A percentile compares a stretch with the other conserved stretches of the same genome.
Conservation (phyloP, 1,139 yeast species). For the Scheffersomyces insectosa region DNA sequence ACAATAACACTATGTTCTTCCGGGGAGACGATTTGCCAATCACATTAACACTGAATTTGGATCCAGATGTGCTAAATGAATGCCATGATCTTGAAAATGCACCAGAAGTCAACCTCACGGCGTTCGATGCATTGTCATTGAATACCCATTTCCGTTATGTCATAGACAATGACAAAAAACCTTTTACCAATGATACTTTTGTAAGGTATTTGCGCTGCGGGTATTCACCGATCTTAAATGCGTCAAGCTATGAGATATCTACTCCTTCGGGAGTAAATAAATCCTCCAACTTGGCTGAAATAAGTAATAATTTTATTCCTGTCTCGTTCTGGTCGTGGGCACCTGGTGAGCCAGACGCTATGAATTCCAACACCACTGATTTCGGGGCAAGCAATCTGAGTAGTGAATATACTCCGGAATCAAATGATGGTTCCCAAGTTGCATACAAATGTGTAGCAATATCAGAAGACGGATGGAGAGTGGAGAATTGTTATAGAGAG, state of each 20-base stretch:
- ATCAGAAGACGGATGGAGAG: constrained; percentile 51
- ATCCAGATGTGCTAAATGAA: constrained; percentile 16
- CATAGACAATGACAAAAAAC: constrained; percentile 27
- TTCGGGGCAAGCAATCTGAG: not conserved
- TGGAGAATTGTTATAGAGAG: constrained; percentile 62
- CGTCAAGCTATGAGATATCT: constrained; percentile 25
- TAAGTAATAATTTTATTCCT: constrained; percentile 28
- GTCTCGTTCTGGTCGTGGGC: constrained; percentile 72
- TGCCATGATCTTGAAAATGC: not conserved
- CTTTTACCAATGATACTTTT: constrained; percentile 35
- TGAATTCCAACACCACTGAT: constrained; percentile 6
- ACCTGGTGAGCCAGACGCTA: constrained; percentile 48
- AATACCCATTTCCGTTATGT: constrained; percentile 40
- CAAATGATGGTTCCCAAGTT: constrained; percentile 19
- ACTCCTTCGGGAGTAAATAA: constrained; percentile 7
- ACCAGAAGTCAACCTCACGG: constrained; percentile 8
- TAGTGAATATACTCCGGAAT: constrained; percentile 4
- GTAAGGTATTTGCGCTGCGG: constrained; percentile 52
- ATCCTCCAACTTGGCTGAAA: constrained; percentile 5
- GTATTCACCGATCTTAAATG: constrained; percentile 56
- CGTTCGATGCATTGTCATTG: constrained; percentile 11
- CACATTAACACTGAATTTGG: constrained; percentile 4
- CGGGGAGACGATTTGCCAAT: constrained; percentile 7
- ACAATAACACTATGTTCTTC: constrained; percentile 22
- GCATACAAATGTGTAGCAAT: constrained; percentile 67